Conservation (phyloP, 129 eudicot species). For the Rutidosis leptorrhynchoides region DNA sequence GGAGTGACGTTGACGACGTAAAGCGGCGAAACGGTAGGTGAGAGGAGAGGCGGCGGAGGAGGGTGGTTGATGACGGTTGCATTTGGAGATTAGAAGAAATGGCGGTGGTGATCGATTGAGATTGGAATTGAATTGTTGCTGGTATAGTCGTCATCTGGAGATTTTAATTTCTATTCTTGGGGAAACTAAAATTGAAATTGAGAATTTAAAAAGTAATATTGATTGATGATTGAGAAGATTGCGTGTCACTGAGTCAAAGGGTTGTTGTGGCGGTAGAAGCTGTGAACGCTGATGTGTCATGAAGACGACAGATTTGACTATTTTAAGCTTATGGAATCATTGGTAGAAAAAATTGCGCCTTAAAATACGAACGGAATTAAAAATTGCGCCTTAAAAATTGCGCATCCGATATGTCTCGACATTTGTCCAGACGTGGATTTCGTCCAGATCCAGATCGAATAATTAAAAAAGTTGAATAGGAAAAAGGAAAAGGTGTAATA, state of each 20-base stretch:
- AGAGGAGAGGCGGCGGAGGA: constrained; percentile 33
- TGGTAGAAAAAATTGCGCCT: no score
- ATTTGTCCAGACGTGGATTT: no score
- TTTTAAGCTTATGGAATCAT: not conserved
- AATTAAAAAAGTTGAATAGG: no score
- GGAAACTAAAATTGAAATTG: no score
- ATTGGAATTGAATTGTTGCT: constrained; percentile 32
- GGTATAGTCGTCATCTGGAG: constrained; percentile 13
- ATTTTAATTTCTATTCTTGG: not conserved
- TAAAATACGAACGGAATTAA: no score
- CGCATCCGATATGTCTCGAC: no score
- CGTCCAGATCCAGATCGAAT: no score
- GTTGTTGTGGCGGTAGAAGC: constrained; percentile 28
- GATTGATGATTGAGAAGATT: not conserved
- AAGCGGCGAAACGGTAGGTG: constrained; percentile 34
- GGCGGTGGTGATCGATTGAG: constrained; percentile 18
- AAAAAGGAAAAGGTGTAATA: no score
- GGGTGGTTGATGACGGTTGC: constrained; percentile 36
- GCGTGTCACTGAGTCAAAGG: constrained; percentile 29
- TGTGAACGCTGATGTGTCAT: not conserved
- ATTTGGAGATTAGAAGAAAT: constrained; percentile 41
- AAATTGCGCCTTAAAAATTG: no score
- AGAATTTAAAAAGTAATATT: no score
- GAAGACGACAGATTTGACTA: not conserved
- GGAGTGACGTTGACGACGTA: constrained; percentile 21